Evolutionary conservation across 2,329 filamentous ascomycete species (phyloP).

Genomic region (Fusarium fracticaudum): DNA sequence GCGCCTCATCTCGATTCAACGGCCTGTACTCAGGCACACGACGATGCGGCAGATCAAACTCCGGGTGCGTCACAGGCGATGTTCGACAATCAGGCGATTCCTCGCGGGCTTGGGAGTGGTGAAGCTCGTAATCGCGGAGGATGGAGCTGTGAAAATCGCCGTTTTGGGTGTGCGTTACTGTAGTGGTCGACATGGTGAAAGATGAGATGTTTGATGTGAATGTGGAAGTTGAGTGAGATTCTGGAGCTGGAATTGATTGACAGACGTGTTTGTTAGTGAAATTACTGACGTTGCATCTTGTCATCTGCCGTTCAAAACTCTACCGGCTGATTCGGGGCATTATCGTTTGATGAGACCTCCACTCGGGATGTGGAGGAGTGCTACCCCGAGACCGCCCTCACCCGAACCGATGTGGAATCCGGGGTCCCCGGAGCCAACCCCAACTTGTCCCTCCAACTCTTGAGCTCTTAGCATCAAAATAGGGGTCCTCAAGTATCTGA

Average conservation of each 20-base stretch:
- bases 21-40: constrained; percentile 23
- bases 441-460: not conserved
- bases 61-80: not conserved
- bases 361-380: constrained; percentile 30
- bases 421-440: constrained; percentile 2
- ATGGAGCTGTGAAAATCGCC: constrained; percentile 8
- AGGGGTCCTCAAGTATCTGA: not conserved
- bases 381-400: not conserved
- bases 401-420: constrained; percentile 17
- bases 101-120: constrained; percentile 3
- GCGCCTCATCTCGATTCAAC: not conserved
- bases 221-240: not conserved
- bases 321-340: not conserved
- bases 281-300: not conserved
- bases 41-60: constrained; percentile 16
- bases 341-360: not conserved
- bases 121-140: constrained; percentile 26
- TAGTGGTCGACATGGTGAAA: constrained; percentile 19
- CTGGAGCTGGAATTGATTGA: not conserved
- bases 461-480: not conserved
- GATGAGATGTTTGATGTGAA: not conserved
- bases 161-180: constrained; percentile 2
- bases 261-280: not conserved
- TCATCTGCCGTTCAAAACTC: not conserved
- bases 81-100: not conserved